Conservation (phyloP, 164 flowering plant genomes). For the Piper betle region DNA sequence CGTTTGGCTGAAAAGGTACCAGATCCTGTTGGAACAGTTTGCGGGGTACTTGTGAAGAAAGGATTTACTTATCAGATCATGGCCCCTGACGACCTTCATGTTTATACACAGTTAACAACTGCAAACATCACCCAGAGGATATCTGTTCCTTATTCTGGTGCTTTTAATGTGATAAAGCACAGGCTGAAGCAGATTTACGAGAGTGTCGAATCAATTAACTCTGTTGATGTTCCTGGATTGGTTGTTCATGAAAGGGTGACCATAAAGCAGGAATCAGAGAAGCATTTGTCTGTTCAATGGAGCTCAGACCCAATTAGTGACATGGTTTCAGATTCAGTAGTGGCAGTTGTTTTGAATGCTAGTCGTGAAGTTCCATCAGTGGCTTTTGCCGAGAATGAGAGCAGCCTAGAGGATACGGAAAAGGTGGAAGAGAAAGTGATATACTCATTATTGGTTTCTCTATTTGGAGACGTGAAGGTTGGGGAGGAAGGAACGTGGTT, state of each 20-base stretch:
- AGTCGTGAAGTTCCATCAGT: conserved; percentile 67
- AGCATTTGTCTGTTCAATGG: conserved; percentile 79
- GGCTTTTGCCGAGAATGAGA: conserved; percentile 31
- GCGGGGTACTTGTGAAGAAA: conserved; percentile 84
- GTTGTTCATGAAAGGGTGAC: conserved; percentile 71
- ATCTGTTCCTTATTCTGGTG: conserved; percentile 77
- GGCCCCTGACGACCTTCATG: conserved; percentile 91
- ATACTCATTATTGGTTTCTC: conserved; percentile 63
- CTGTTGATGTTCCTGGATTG: conserved; percentile 48
- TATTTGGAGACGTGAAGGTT: conserved; percentile 82
- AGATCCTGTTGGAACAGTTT: conserved; percentile 63
- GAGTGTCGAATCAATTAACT: conserved; percentile 64
- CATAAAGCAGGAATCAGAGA: conserved; percentile 79
- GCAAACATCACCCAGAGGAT: conserved; percentile 65
- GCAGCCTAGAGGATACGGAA: conserved; percentile 42
- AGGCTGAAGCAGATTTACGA: conserved; percentile 78
- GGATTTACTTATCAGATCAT: conserved; percentile 94
- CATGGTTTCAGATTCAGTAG: conserved; percentile 89
- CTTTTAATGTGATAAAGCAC: conserved; percentile 65
- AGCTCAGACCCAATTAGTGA: conserved; percentile 85
- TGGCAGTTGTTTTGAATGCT: conserved; percentile 68
- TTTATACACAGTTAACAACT: conserved; percentile 82
- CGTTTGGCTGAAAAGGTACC: conserved; percentile 79
- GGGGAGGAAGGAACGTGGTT: conserved; percentile 68
- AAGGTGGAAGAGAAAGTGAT: conserved; percentile 67